Conservation (phyloP, 495 filamentous ascomycete genomes). For the Amniculicola lignicola region DNA sequence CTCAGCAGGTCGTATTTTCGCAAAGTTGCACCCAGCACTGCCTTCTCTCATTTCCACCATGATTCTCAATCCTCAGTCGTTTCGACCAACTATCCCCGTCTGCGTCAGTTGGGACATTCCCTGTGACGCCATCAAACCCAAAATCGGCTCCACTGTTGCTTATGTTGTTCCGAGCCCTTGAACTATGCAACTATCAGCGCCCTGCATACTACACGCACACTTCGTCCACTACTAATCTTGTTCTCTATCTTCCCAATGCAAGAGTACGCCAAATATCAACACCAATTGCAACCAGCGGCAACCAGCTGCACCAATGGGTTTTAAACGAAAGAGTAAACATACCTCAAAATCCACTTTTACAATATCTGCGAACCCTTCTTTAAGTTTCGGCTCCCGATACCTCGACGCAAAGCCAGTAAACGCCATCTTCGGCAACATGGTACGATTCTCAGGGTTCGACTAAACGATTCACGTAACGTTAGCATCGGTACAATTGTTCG, state of each 20-base stretch:
- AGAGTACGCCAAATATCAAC: no score
- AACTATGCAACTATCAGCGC: slow-evolving; percentile 44
- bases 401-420: slow-evolving; percentile 69
- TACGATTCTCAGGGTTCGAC: slow-evolving; percentile 79
- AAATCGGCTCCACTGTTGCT: slow-evolving; percentile 63
- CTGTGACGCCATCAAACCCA: slow-evolving; percentile 56
- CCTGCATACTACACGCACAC: not conserved
- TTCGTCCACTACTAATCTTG: no score
- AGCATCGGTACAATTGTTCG: slow-evolving; percentile 12
- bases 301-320: no score
- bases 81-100: no score
- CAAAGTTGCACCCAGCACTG: no score
- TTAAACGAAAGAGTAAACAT: slow-evolving; percentile 20
- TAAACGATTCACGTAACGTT: slow-evolving; percentile 39
- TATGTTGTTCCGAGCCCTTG: slow-evolving; percentile 54
- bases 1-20: no score
- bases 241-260: no score
- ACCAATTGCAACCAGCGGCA: no score
- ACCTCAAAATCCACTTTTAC: slow-evolving; percentile 64
- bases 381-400: slow-evolving; percentile 65
- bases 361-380: slow-evolving; percentile 85
- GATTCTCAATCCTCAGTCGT: no score
- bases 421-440: slow-evolving; percentile 70
- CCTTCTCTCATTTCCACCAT: no score
- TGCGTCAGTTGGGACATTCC: no score